These are phyloP conservation scores for Trypanosoma cruzi DNA, from an alignment of 208 protist species.

Conservation along the genomic window DNA sequence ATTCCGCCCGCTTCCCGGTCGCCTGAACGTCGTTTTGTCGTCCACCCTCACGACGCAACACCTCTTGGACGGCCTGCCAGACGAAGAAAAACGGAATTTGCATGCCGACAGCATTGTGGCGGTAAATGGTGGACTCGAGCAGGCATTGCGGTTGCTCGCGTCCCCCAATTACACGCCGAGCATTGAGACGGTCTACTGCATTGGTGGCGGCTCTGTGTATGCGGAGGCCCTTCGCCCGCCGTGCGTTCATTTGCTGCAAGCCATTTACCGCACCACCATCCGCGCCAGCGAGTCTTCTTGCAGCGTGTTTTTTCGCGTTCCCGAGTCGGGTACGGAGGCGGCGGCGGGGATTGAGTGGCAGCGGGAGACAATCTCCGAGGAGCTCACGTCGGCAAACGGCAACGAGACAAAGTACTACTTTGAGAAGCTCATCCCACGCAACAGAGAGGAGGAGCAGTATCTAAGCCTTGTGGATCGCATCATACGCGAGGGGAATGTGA, in stretches of 20 bases:
- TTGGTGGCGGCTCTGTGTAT: conserved; percentile 93
- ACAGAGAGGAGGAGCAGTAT: conserved; percentile 94
- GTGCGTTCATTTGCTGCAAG: conserved; percentile 59
- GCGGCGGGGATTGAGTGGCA: conserved; percentile 33
- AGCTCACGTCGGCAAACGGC: conserved; percentile 32
- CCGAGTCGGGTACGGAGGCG: conserved; percentile 4
- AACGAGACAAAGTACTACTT: conserved; percentile 54
- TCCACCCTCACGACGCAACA: conserved; percentile 44
- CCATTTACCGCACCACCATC: conserved; percentile 78
- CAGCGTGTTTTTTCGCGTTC: conserved; percentile 67
- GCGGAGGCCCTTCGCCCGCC: conserved; percentile 60
- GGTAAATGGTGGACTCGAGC: conserved; percentile 54
- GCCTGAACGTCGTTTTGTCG: conserved; percentile 94
- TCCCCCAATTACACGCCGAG: conserved; percentile 48
- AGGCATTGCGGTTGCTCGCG: conserved; percentile 61
- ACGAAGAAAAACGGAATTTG: conserved; percentile 40
- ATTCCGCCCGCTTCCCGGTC: conserved; percentile 88
- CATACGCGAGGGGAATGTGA: conserved; percentile 66
- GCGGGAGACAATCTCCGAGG: conserved; percentile 38
- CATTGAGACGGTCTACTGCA: conserved; percentile 93
- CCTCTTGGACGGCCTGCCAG: conserved; percentile 44
- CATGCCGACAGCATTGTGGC: conserved; percentile 49
- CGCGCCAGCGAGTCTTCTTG: conserved; percentile 37
- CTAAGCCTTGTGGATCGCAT: conserved; percentile 87
- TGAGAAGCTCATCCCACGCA: conserved; percentile 75